phyloP scores from a whole-genome alignment of 2,329 filamentous ascomycete genomes.

The Scopulariopsis brevicaulis region DNA sequence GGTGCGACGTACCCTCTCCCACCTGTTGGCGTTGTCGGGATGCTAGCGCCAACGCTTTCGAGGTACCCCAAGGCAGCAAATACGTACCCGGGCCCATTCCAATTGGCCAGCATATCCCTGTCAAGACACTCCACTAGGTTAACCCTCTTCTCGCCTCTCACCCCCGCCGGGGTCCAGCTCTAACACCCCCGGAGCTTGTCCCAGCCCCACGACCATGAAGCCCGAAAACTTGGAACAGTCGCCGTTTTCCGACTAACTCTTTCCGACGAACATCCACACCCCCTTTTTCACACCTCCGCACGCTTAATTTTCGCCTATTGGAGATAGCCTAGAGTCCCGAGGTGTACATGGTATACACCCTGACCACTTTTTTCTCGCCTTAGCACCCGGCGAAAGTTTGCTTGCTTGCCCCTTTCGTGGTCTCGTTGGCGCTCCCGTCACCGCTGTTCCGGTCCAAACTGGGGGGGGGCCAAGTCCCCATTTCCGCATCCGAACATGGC shows the following conservation, averaged over 20 bases:
- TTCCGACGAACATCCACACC: not conserved
- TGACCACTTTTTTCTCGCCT: not conserved
- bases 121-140: not conserved
- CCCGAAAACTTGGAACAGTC: not conserved
- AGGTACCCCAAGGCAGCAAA: not conserved
- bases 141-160: not conserved
- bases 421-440: not conserved
- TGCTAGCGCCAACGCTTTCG: not conserved
- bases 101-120: not conserved
- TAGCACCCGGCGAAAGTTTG: not conserved
- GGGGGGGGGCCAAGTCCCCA: slow-evolving; percentile 2
- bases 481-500: slow-evolving; percentile 1
- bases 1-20: not conserved
- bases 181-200: not conserved
- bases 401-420: not conserved
- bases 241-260: not conserved
- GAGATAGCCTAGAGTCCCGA: not conserved
- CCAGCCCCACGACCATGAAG: not conserved
- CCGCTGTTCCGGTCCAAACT: slow-evolving; percentile 4
- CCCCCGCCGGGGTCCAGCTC: not conserved
- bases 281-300: not conserved
- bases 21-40: not conserved
- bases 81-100: not conserved
- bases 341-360: not conserved
- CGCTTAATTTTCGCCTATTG: not conserved